A percentile compares a stretch with the other conserved stretches of the same genome.
Evolutionary conservation across 257 asterid species (phyloP).

Genomic region (Solanum etuberosum): DNA sequence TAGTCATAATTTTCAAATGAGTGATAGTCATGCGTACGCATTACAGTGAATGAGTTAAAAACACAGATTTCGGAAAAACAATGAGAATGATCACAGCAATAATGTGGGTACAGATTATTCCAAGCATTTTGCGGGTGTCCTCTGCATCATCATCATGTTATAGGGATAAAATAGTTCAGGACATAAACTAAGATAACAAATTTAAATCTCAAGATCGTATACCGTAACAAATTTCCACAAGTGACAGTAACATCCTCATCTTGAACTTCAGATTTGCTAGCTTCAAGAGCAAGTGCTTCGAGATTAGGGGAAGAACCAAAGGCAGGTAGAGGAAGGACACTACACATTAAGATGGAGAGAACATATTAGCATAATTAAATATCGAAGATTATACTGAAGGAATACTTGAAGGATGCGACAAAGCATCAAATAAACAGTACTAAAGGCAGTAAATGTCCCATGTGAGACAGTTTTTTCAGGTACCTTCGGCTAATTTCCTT

Average conservation of each 20-base stretch:
- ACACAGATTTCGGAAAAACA: background rate
- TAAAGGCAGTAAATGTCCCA: background rate
- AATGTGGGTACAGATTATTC: background rate
- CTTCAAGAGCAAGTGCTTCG: slow-evolving; percentile 88
- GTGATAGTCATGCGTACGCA: background rate
- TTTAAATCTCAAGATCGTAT: slow-evolving; percentile 12
- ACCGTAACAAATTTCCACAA: slow-evolving; percentile 49
- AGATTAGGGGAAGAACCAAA: slow-evolving; percentile 99
- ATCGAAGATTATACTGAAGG: background rate
- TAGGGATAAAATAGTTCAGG: background rate
- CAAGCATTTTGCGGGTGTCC: background rate
- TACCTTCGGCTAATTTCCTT: slow-evolving; percentile 32
- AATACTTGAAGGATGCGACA: background rate
- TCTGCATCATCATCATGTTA: background rate
- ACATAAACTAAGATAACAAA: background rate
- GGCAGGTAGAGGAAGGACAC: slow-evolving; percentile 95
- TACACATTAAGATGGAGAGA: slow-evolving; percentile 12
- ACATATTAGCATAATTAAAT: slow-evolving; percentile 2
- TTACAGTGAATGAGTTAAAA: background rate
- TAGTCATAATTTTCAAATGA: background rate
- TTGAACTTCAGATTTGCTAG: slow-evolving; percentile 48
- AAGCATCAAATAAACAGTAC: background rate
- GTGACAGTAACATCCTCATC: slow-evolving; percentile 40
- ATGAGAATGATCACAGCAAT: background rate
- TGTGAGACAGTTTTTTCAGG: background rate